Evolutionary conservation across 768 basidiomycete genomes (phyloP).

Genomic region (Russula foetens): DNA sequence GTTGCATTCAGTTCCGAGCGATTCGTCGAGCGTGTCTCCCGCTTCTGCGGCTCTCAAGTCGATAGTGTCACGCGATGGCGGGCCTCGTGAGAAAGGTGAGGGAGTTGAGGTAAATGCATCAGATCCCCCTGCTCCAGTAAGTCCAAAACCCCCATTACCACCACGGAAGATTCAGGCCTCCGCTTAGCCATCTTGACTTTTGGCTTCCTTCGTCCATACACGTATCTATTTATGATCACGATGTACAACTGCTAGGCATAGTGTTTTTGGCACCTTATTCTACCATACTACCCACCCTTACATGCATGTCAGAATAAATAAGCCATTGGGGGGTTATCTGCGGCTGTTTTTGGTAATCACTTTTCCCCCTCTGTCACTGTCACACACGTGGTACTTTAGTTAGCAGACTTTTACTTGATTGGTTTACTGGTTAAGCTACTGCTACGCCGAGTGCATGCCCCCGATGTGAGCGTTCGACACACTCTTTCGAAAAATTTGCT

Average conservation of each 20-base stretch:
- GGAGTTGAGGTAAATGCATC: not conserved
- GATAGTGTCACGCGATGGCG: conserved; percentile 37
- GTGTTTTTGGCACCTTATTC: not conserved
- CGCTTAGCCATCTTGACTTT: not conserved
- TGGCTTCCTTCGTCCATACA: not conserved
- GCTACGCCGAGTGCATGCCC: conserved; percentile 17
- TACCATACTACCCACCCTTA: not conserved
- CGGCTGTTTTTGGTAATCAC: not conserved
- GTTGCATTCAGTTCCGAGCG: conserved; percentile 19
- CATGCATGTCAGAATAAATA: not conserved
- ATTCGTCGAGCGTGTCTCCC: conserved; percentile 23
- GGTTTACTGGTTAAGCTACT: not conserved
- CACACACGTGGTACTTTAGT: not conserved
- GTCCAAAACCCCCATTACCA: conserved; percentile 22
- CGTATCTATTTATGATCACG: not conserved
- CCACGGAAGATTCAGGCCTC: conserved; percentile 19
- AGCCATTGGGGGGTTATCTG: not conserved
- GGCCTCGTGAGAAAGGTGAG: conserved; percentile 15
- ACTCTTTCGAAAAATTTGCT: not conserved
- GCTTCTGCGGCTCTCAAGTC: conserved; percentile 51
- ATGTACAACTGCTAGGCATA: conserved; percentile 8
- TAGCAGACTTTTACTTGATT: not conserved
- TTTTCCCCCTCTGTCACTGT: conserved; percentile 2
- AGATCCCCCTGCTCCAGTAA: not conserved
- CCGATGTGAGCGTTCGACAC: conserved; percentile 15